These are phyloP conservation scores for Suillus subluteus DNA, from an alignment of 768 basidiomycete genomes.

Conservation along the genomic window DNA sequence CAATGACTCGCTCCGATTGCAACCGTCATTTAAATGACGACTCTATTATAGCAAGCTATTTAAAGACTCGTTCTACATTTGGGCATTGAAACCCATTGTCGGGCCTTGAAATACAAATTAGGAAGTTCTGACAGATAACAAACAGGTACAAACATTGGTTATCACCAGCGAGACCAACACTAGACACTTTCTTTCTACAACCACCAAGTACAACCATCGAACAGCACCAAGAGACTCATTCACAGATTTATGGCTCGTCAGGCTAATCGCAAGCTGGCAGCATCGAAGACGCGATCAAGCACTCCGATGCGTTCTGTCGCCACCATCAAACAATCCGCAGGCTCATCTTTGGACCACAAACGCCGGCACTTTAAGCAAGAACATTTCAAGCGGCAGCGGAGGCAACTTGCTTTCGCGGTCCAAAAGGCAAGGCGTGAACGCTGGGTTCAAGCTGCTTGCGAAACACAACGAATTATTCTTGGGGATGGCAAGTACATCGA, in stretches of 20 bases:
- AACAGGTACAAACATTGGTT: constrained; percentile 12
- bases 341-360: constrained; percentile 19
- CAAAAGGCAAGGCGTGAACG: constrained; percentile 30
- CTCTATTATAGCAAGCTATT: too few relatives aligned
- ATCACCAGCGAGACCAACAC: neutral
- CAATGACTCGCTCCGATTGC: too few relatives aligned
- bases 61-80: too few relatives aligned
- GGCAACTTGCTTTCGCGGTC: constrained; percentile 23
- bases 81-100: too few relatives aligned
- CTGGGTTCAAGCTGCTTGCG: constrained; percentile 39
- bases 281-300: constrained; percentile 33
- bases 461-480: constrained; percentile 41
- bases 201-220: constrained; percentile 11
- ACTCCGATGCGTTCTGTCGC: constrained; percentile 25
- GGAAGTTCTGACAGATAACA: too few relatives aligned
- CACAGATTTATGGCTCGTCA: constrained; percentile 24
- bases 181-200: neutral
- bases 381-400: constrained; percentile 24
- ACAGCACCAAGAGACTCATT: constrained; percentile 10
- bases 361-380: constrained; percentile 26
- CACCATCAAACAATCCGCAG: constrained; percentile 29
- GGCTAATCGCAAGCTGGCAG: constrained; percentile 23
- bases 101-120: too few relatives aligned
- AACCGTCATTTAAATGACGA: too few relatives aligned
- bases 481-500: constrained; percentile 46